These are phyloP conservation scores for Penicillium turbatum DNA, from an alignment of 495 filamentous ascomycete species.

Conservation along the genomic window DNA sequence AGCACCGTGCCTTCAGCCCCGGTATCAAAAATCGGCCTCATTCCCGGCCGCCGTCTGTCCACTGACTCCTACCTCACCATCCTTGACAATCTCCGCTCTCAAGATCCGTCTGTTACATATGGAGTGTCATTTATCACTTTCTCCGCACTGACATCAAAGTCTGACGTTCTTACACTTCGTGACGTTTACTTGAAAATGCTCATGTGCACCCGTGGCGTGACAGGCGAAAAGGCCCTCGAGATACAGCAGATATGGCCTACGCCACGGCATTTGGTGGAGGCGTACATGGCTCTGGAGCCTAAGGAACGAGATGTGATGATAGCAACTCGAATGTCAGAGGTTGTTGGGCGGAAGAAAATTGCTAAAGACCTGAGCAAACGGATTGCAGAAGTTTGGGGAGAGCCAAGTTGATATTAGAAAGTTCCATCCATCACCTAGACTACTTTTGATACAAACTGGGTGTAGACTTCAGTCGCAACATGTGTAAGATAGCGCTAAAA, in stretches of 20 bases:
- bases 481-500: neutral
- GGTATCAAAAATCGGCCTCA: constrained; percentile 36
- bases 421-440: neutral
- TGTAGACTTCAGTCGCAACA: too few relatives aligned
- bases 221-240: constrained; percentile 75
- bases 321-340: constrained; percentile 44
- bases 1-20: neutral
- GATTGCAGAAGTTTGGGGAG: constrained; percentile 71
- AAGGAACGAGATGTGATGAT: constrained; percentile 50
- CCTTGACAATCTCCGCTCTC: constrained; percentile 51
- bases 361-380: constrained; percentile 59
- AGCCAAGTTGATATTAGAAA: constrained; percentile 16
- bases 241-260: constrained; percentile 74
- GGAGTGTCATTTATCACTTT: constrained; percentile 71
- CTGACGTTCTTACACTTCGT: constrained; percentile 64
- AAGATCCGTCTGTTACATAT: constrained; percentile 48
- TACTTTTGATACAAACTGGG: neutral
- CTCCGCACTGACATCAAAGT: constrained; percentile 67
- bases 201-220: constrained; percentile 76
- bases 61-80: constrained; percentile 65
- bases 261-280: constrained; percentile 63
- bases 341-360: constrained; percentile 67
- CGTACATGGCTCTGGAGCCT: constrained; percentile 53
- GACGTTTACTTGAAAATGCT: constrained; percentile 84
- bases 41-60: constrained; percentile 60